Conservation (phyloP, 345 rosid species). For the Erodium maritimum region DNA sequence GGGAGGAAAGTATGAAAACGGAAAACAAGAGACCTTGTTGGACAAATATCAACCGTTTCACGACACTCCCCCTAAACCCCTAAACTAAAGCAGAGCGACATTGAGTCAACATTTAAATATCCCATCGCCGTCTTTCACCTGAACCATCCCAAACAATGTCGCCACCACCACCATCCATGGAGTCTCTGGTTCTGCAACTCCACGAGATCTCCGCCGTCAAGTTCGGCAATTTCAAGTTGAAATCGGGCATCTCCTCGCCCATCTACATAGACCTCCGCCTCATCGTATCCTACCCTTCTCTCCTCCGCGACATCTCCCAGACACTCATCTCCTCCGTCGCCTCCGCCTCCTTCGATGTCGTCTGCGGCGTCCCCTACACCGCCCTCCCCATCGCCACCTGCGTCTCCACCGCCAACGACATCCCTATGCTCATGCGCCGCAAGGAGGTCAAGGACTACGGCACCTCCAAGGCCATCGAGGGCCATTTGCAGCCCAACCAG, state of each 20-base stretch:
- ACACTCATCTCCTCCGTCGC: slow-evolving; percentile 60
- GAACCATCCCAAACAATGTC: too few relatives aligned
- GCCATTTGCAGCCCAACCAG: slow-evolving; percentile 28
- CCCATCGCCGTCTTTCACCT: too few relatives aligned
- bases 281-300: slow-evolving; percentile 69
- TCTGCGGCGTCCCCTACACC: slow-evolving; percentile 95
- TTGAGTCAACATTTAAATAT: too few relatives aligned
- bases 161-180: slow-evolving; percentile 35
- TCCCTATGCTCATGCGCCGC: slow-evolving; percentile 92
- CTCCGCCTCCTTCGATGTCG: slow-evolving; percentile 37
- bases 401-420: slow-evolving; percentile 46
- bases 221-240: slow-evolving; percentile 78
- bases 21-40: too few relatives aligned
- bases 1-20: too few relatives aligned
- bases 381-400: slow-evolving; percentile 89
- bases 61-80: too few relatives aligned
- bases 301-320: slow-evolving; percentile 64
- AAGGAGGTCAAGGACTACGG: slow-evolving; percentile 88
- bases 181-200: slow-evolving; percentile 70
- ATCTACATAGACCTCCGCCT: slow-evolving; percentile 93
- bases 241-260: slow-evolving; percentile 87
- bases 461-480: slow-evolving; percentile 78
- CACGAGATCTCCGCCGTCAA: slow-evolving; percentile 89
- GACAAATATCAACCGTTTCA: too few relatives aligned
- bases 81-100: too few relatives aligned